A percentile compares a stretch with the other conserved stretches of the same genome.
Evolutionary conservation across 441 rosid species (phyloP).

Genomic region (Populus hybrid): DNA sequence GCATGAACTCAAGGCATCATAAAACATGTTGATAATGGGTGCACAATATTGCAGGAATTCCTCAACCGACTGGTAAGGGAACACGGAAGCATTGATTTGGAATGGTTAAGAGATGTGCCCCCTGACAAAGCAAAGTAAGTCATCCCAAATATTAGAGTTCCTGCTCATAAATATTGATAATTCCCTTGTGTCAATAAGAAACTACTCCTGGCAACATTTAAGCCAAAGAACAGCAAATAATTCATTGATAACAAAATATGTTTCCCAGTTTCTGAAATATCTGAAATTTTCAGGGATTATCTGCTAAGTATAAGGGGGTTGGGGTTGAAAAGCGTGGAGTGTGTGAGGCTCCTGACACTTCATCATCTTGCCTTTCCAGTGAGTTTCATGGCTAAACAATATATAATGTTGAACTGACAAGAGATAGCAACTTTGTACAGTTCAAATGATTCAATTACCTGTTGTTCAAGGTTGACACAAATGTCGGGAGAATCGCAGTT

Average conservation of each 20-base stretch:
- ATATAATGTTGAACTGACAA: constrained; percentile 11
- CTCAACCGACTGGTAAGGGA: constrained; percentile 67
- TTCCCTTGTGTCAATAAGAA: neutral
- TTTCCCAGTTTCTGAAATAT: constrained; percentile 5
- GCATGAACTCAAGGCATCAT: neutral
- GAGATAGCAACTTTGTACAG: constrained; percentile 13
- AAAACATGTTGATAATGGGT: constrained; percentile 21
- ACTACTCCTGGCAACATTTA: neutral
- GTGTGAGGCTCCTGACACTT: constrained; percentile 93
- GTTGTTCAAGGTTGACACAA: constrained; percentile 84
- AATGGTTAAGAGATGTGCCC: constrained; percentile 87
- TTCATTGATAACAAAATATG: neutral
- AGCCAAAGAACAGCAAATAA: neutral
- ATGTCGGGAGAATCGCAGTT: constrained; percentile 98
- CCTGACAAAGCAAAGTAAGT: constrained; percentile 85
- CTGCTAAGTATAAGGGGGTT: constrained; percentile 82
- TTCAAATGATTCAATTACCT: constrained; percentile 16
- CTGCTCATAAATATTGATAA: neutral
- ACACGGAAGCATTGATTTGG: constrained; percentile 83
- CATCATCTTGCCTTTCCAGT: constrained; percentile 98
- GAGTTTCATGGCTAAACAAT: constrained; percentile 35
- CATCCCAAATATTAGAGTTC: constrained; percentile 15
- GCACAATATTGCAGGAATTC: constrained; percentile 67
- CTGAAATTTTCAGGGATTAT: constrained; percentile 62
- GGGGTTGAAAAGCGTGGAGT: constrained; percentile 98